Evolutionary conservation across 2,329 filamentous ascomycete species (phyloP).

Genomic region (Hypoxylon sp.): DNA sequence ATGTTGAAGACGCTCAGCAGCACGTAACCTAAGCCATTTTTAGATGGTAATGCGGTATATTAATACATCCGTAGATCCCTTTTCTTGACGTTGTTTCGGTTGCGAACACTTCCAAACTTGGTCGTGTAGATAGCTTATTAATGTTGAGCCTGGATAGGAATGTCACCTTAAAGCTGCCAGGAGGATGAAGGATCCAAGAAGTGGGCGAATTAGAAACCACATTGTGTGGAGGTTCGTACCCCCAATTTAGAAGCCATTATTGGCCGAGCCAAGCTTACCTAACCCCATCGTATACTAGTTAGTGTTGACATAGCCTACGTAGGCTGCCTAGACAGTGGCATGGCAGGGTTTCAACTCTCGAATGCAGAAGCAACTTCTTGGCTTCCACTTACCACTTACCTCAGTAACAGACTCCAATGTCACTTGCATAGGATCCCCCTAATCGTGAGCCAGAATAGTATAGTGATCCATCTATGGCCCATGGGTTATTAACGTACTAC

Average conservation of each 20-base stretch:
- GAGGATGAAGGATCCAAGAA: slow-evolving; percentile 40
- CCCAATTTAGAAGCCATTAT: slow-evolving; percentile 32
- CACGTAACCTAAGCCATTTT: slow-evolving; percentile 23
- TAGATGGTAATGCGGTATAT: slow-evolving; percentile 34
- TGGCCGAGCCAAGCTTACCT: slow-evolving; percentile 33
- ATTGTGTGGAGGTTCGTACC: slow-evolving; percentile 16
- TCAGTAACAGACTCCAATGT: slow-evolving; percentile 25
- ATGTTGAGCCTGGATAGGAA: slow-evolving; percentile 29
- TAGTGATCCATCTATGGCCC: neutral
- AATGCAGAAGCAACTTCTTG: slow-evolving; percentile 22
- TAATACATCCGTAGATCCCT: slow-evolving; percentile 31
- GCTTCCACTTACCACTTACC: slow-evolving; percentile 26
- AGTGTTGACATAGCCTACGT: slow-evolving; percentile 14
- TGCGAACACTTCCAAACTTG: neutral
- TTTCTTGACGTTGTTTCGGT: slow-evolving; percentile 14
- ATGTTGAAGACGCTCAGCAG: slow-evolving; percentile 26
- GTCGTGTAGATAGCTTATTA: slow-evolving; percentile 26
- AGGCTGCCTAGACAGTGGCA: neutral
- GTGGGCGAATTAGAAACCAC: slow-evolving; percentile 28
- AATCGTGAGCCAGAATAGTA: slow-evolving; percentile 7
- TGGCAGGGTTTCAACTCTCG: slow-evolving; percentile 24
- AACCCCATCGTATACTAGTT: slow-evolving; percentile 28
- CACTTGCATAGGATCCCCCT: slow-evolving; percentile 28
- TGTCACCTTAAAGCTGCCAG: slow-evolving; percentile 28
- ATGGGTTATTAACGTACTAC: slow-evolving; percentile 5